Evolutionary conservation across 192 early-diverging fungal species (phyloP).

Genomic region (Mortierella alpina): DNA sequence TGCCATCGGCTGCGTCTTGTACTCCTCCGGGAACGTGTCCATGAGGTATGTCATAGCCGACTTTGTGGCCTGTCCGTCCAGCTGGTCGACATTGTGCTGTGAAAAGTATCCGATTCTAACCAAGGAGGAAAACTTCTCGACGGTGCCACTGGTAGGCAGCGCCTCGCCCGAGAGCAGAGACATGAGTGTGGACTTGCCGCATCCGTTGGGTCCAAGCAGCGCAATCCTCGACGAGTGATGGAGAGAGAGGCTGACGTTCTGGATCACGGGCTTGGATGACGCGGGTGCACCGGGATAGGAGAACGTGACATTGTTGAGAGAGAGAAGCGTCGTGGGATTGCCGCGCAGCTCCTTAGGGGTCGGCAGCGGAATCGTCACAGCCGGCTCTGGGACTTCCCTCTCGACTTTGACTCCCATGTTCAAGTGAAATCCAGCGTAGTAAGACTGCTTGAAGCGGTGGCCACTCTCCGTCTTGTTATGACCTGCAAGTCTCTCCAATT

Average conservation of each 20-base stretch:
- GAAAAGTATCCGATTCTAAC: conserved; percentile 84
- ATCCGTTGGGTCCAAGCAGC: conserved; percentile 87
- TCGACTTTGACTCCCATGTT: conserved; percentile 36
- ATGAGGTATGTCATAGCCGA: conserved; percentile 45
- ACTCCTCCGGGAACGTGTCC: conserved; percentile 47
- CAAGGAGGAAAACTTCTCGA: conserved; percentile 68
- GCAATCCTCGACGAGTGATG: conserved; percentile 76
- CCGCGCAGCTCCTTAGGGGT: conserved; percentile 68
- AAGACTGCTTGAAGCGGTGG: conserved; percentile 74
- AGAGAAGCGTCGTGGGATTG: conserved; percentile 74
- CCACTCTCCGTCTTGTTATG: conserved; percentile 75
- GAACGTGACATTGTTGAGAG: conserved; percentile 75
- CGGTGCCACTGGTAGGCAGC: conserved; percentile 68
- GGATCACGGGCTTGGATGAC: conserved; percentile 59
- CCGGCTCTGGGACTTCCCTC: conserved; percentile 30
- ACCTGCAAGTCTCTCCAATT: conserved; percentile 72
- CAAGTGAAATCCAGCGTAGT: conserved; percentile 65
- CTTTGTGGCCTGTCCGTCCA: conserved; percentile 57
- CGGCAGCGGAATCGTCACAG: conserved; percentile 68
- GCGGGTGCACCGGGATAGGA: conserved; percentile 68
- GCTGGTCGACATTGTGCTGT: conserved; percentile 85
- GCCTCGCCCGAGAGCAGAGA: conserved; percentile 76
- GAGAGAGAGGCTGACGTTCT: conserved; percentile 77
- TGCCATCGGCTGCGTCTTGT: conserved; percentile 45
- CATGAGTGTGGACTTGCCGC: conserved; percentile 85